Evolutionary conservation across 2,329 filamentous ascomycete species (phyloP).

Genomic region (Botrytis pseudocinerea): DNA sequence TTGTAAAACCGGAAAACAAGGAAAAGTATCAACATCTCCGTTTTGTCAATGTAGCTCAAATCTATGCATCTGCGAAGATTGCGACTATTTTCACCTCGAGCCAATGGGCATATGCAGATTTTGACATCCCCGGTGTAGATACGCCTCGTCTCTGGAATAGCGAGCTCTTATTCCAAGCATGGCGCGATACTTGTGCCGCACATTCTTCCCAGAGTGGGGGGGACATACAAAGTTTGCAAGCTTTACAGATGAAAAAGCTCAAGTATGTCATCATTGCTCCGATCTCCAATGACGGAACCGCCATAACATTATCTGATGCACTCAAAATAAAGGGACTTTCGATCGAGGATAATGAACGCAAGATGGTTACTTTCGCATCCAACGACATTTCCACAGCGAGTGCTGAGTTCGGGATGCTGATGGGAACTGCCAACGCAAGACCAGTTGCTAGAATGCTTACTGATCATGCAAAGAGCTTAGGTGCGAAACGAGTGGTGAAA

Average conservation of each 20-base stretch:
- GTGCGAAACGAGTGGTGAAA: neutral
- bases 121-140: neutral
- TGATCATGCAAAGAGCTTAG: neutral
- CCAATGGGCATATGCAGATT: neutral
- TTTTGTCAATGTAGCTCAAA: neutral
- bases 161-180: neutral
- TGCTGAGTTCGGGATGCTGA: neutral
- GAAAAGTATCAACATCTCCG: neutral
- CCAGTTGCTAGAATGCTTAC: neutral
- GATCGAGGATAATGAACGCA: neutral
- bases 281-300: neutral
- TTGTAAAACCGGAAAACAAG: neutral
- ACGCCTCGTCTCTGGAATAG: neutral
- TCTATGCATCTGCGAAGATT: neutral
- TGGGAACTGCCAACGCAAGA: slow-evolving; percentile 1
- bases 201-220: neutral
- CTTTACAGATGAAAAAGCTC: neutral
- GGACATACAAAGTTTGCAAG: neutral
- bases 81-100: neutral
- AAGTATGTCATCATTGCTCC: neutral
- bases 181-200: neutral
- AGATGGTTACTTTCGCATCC: neutral
- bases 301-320: neutral
- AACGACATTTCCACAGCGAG: neutral
- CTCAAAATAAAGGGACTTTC: neutral